Percentiles rank a stretch among this genome's conserved stretches.
Evolutionary conservation across 805 yeast species (phyloP).

Genomic region (Kuraishia cidri): DNA sequence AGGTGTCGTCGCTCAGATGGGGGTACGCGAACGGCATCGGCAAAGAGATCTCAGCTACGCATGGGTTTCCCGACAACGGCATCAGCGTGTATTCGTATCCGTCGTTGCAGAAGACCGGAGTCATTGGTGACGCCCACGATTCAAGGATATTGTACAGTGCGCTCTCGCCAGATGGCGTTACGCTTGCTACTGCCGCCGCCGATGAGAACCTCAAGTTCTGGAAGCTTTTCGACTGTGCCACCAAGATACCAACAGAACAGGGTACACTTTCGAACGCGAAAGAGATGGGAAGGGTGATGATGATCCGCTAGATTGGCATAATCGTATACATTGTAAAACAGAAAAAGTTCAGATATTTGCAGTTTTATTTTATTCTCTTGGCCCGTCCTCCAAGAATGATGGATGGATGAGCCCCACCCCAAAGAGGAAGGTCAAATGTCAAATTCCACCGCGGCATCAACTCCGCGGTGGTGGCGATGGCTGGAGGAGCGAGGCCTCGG

Average conservation of each 20-base stretch:
- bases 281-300: slow-evolving; percentile 41
- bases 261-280: slow-evolving; percentile 28
- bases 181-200: slow-evolving; percentile 90
- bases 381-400: too few species aligned
- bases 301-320: slow-evolving; percentile 42
- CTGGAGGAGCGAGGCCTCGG: too few species aligned
- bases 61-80: slow-evolving; percentile 86
- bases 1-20: slow-evolving; percentile 92
- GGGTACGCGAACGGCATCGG: slow-evolving; percentile 69
- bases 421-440: too few species aligned
- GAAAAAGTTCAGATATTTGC: too few species aligned
- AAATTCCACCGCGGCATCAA: too few species aligned
- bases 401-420: too few species aligned
- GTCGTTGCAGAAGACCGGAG: slow-evolving; percentile 78
- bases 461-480: too few species aligned
- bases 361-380: too few species aligned
- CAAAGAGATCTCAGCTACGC: slow-evolving; percentile 83
- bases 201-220: slow-evolving; percentile 95
- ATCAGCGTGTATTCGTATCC: slow-evolving; percentile 83
- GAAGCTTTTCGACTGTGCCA: slow-evolving; percentile 62
- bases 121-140: slow-evolving; percentile 80
- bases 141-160: slow-evolving; percentile 78
- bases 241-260: slow-evolving; percentile 3
- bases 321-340: too few species aligned
- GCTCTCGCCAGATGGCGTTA: slow-evolving; percentile 82